Evolutionary conservation across 257 asterid genomes (phyloP), one percentile per base, ranked within the genome.

Genomic region (Orobanche coerulescens): DNA sequence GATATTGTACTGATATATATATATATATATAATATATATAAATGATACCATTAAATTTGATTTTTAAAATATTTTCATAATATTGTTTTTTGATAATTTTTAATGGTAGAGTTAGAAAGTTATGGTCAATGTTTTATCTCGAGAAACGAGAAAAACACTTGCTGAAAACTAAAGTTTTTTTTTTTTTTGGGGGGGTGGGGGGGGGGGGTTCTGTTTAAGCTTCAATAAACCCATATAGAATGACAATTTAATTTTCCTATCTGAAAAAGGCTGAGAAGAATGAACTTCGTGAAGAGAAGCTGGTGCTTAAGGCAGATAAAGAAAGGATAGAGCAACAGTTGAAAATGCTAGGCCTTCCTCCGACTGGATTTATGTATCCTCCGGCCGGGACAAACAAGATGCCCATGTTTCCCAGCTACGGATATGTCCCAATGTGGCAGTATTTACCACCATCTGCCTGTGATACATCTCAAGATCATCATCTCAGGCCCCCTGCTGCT

Each of bases 401-500:
- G 80, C 53, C 94, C 0, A 76, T 87, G 69, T 81, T 68, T 72
- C 97, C 97, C 0, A 43, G 90, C 72, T 90, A 79, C 75, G 69
- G 88, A 30, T 74, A 79, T 6, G 78, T 84, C 31, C 97, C 97
- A 1, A 87, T 90, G 94, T 83, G 92, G 86, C 97, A 90, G 56
- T 90, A 87, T 74, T 62, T 81, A 47, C 87, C 94, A 5, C 84
- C 87, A 23, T 72, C 90, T 48, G 61, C 76, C 1, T 75, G 92
- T 13, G 95, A 90, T 63, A 79, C 95, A 13, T 79, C 95, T 68
- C 85, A 79, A 71, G 97, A 90, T 77, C 90, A 81, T 30, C 75
- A 66, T 74, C 87, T 83, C 64, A 67, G 93, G 79, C 87, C 97
- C 33, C 97, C 93, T 44, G 97, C 97, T 53, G 97, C 95, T 58